Conservation (phyloP, 2,329 filamentous ascomycete species). For the Trichoderma sp. region DNA sequence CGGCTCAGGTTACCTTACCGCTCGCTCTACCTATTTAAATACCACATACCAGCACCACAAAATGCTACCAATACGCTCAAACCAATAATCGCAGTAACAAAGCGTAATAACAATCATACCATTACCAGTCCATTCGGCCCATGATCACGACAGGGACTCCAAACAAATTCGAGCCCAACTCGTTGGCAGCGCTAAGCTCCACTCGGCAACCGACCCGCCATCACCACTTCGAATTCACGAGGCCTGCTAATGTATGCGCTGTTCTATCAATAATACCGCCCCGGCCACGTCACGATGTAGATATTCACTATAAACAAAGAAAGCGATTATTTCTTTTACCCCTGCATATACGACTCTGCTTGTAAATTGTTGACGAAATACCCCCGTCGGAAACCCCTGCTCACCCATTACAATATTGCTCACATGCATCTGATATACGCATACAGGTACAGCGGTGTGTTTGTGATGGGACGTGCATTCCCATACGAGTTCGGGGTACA, state of each 20-base stretch:
- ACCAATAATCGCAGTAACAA: not conserved
- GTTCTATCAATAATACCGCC: not conserved
- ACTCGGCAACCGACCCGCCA: constrained; percentile 18
- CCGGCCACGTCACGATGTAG: constrained; percentile 4
- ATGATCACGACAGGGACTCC: not conserved
- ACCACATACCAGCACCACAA: not conserved
- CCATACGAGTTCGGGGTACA: not conserved
- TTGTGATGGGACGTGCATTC: not conserved
- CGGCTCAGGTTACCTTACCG: not conserved
- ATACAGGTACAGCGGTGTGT: not conserved
- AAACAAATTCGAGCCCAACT: not conserved
- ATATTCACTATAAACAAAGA: not conserved
- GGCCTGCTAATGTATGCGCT: not conserved
- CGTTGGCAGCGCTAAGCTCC: constrained; percentile 25
- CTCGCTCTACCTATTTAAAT: not conserved
- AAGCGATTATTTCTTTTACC: not conserved
- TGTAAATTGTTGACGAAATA: not conserved
- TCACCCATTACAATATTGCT: not conserved
- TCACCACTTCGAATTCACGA: not conserved
- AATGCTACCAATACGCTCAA: not conserved
- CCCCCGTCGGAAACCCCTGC: not conserved
- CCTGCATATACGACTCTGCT: not conserved
- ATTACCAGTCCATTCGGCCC: not conserved
- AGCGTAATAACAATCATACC: not conserved
- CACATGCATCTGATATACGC: not conserved